Percentiles rank a stretch among this genome's conserved stretches.
phyloP scores from a whole-genome alignment of 345 rosid genomes.

The Isatis tinctoria region DNA sequence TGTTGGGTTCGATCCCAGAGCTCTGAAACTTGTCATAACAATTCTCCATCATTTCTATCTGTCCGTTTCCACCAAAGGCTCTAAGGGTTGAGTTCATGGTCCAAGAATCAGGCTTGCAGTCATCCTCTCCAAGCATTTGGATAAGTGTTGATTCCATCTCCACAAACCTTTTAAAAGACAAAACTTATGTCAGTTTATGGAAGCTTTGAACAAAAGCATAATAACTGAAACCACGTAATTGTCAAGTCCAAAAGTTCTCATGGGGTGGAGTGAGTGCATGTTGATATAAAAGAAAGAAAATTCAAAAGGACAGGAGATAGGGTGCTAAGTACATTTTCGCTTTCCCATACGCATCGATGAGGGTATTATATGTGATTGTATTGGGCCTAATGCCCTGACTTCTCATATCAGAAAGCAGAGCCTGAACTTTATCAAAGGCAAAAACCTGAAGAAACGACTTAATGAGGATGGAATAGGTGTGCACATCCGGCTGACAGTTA shows the following conservation, averaged over 20 bases:
- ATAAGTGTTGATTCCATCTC: conserved; percentile 86
- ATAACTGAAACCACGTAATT: conserved; percentile 18
- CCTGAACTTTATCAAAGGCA: conserved; percentile 56
- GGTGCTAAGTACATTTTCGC: conserved; percentile 55
- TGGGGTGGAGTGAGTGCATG: not conserved
- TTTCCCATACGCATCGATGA: conserved; percentile 84
- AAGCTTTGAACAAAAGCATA: not conserved
- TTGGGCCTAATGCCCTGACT: conserved; percentile 64
- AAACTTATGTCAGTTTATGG: not conserved
- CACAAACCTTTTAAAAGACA: conserved; percentile 54
- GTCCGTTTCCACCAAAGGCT: conserved; percentile 84
- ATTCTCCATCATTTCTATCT: conserved; percentile 80
- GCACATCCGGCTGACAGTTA: conserved; percentile 76
- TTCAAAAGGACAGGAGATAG: not conserved
- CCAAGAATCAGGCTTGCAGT: conserved; percentile 87
- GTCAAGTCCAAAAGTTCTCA: conserved; percentile 14
- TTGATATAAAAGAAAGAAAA: not conserved
- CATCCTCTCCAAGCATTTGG: conserved; percentile 62
- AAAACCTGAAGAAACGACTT: conserved; percentile 82
- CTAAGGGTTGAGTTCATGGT: conserved; percentile 88
- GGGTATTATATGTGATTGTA: conserved; percentile 75
- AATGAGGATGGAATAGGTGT: conserved; percentile 85
- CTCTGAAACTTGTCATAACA: conserved; percentile 93
- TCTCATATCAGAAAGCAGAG: conserved; percentile 72
- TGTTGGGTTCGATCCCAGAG: conserved; percentile 84